These are phyloP conservation scores for Apocynum venetum DNA, from an alignment of 257 asterid genomes.

Conservation along the genomic window DNA sequence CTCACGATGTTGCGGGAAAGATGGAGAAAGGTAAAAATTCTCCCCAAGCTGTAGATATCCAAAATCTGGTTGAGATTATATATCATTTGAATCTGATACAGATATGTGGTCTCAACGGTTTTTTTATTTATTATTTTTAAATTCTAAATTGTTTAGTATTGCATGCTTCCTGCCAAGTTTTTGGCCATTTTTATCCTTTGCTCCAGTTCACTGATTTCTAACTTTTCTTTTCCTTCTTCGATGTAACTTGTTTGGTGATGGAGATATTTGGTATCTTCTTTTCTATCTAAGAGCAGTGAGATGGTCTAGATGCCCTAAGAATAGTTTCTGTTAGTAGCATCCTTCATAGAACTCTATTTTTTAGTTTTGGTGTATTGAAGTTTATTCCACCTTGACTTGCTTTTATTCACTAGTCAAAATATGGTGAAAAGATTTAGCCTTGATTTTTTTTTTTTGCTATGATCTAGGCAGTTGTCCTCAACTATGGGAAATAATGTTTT, in stretches of 20 bases:
- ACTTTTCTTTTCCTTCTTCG: not conserved
- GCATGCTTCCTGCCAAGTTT: not conserved
- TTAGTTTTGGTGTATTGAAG: too few species aligned
- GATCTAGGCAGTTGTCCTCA: too few species aligned
- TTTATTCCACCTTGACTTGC: too few species aligned
- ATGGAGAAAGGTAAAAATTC: conserved; percentile 52
- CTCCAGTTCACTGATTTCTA: not conserved
- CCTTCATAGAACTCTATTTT: not conserved
- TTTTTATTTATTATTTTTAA: too few species aligned
- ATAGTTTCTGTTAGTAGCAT: not conserved
- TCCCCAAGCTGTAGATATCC: not conserved
- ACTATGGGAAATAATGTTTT: too few species aligned
- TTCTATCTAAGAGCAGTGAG: not conserved
- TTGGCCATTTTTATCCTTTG: not conserved
- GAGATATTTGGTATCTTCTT: conserved; percentile 1
- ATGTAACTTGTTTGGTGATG: not conserved
- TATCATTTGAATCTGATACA: not conserved
- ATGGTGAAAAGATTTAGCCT: too few species aligned
- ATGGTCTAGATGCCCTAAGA: not conserved
- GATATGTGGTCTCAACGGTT: not conserved
- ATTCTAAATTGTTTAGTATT: not conserved
- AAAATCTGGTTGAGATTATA: not conserved
- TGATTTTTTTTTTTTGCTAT: too few species aligned
- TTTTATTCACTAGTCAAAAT: too few species aligned
- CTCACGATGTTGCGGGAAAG: conserved; percentile 63